Evolutionary conservation across 1,284 basidiomycete species (phyloP), one percentile per base, ranked within the genome.

Genomic region (Microbotryum saponariae): DNA sequence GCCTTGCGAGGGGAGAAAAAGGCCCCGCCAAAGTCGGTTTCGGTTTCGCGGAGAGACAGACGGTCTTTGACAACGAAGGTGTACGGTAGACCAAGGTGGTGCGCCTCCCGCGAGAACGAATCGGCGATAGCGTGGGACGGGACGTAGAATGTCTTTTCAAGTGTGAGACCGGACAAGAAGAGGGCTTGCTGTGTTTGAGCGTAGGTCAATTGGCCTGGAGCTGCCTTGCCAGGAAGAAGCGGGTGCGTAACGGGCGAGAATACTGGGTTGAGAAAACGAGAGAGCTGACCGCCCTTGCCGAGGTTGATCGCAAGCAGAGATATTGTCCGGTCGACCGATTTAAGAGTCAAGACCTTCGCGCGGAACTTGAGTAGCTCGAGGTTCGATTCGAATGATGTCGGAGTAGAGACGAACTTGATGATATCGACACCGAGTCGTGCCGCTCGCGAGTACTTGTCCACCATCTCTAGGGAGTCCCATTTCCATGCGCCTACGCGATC

Each of bases 291-390:
- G 42, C 83, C 81, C 10, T 82, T 75, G 31, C 92, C 91, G 85
- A 96, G 96, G 76, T 97, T 97, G 79, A 97, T 88, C 1, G 91
- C 91, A 61, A 98, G 83, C 65, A 97, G 80, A 3, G 92, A 91
- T 73, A 87, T 44, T 5, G 54, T 27, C 2, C 49, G 33, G 31
- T 25, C 31, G 25, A 27, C 31, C 25, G 51, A 53, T 42, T 42
- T 18, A 6, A 10, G 56, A 46, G 31, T 81, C 76, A 25, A 77
- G 75, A 79, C 76, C 31, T 46, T 61, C 75, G 76, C 60, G 76
- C 70, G 66, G 74, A 98, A 98, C 14, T 82, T 76, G 67, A 86
- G 83, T 31, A 97, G 80, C 7, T 82, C 79, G 69, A 91, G 82
- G 76, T 97, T 97, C 74, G 94, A 91, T 61, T 83, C 79, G 42